Evolutionary conservation across 1,139 yeast species (phyloP).

Genomic region (Yarrowia galli): DNA sequence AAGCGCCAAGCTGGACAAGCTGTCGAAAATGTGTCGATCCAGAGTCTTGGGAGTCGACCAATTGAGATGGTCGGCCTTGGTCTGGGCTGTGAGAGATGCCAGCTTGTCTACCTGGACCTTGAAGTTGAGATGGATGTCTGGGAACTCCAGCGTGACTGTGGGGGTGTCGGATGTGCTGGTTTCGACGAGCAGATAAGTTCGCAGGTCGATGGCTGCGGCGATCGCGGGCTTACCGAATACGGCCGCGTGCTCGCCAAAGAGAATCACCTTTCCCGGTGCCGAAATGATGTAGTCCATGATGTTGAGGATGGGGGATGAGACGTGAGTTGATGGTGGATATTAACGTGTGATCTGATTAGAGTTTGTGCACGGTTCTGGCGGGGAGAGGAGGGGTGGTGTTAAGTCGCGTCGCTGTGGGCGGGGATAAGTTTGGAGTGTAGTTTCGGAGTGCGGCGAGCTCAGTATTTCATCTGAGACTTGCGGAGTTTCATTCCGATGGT

Average conservation of each 20-base stretch:
- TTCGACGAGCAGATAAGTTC: slow-evolving; percentile 78
- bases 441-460: background rate
- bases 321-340: background rate
- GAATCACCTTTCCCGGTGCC: slow-evolving; percentile 96
- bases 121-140: slow-evolving; percentile 74
- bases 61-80: slow-evolving; percentile 49
- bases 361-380: background rate
- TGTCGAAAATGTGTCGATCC: slow-evolving; percentile 64
- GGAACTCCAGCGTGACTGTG: slow-evolving; percentile 70
- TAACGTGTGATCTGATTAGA: slow-evolving; percentile 29
- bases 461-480: too few species aligned
- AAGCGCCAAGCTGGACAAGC: slow-evolving; percentile 48
- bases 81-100: slow-evolving; percentile 60
- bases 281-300: slow-evolving; percentile 65
- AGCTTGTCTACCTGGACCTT: slow-evolving; percentile 67
- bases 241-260: slow-evolving; percentile 97
- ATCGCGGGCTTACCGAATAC: slow-evolving; percentile 92
- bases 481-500: background rate
- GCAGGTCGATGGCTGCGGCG: slow-evolving; percentile 82
- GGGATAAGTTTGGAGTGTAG: too few species aligned
- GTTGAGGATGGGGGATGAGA: background rate
- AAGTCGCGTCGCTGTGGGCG: background rate
- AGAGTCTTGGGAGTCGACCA: slow-evolving; percentile 55
- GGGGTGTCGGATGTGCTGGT: slow-evolving; percentile 46
- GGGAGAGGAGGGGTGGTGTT: background rate